Percentiles rank a stretch among this genome's conserved stretches.
phyloP scores from a whole-genome alignment of 352 stramenopile species.

The Globisporangium parvum region DNA sequence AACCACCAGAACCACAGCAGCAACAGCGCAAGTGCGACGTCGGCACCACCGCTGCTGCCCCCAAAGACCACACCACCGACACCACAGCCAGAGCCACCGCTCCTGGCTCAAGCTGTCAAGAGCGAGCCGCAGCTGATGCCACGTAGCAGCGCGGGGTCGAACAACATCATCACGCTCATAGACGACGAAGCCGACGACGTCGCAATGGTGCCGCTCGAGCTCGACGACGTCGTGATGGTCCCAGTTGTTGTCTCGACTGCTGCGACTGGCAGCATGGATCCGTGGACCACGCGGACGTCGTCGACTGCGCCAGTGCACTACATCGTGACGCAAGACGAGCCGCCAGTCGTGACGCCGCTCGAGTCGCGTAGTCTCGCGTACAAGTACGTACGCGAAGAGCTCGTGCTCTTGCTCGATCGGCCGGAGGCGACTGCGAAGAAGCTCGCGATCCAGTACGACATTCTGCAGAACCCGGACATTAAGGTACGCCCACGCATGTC shows the following conservation, averaged over 20 bases:
- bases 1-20: neutral
- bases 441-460: slow-evolving; percentile 43
- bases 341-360: slow-evolving; percentile 28
- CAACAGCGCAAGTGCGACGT: neutral
- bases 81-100: neutral
- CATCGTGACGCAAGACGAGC: slow-evolving; percentile 30
- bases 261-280: neutral
- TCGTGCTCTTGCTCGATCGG: slow-evolving; percentile 52
- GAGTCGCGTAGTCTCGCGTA: slow-evolving; percentile 45
- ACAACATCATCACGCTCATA: slow-evolving; percentile 26
- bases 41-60: neutral
- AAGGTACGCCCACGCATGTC: slow-evolving; percentile 14
- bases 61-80: neutral
- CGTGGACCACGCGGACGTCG: slow-evolving; percentile 1
- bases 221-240: slow-evolving; percentile 17
- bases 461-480: slow-evolving; percentile 54
- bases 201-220: slow-evolving; percentile 23
- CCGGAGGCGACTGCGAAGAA: slow-evolving; percentile 30
- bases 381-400: slow-evolving; percentile 45
- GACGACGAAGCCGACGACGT: slow-evolving; percentile 38
- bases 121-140: slow-evolving; percentile 1
- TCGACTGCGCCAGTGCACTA: slow-evolving; percentile 27
- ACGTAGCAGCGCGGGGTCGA: slow-evolving; percentile 3
- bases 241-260: slow-evolving; percentile 1
- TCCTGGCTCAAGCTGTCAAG: slow-evolving; percentile 9